phyloP scores from a whole-genome alignment of 331 rosid genomes.

The Rosa hybrid region DNA sequence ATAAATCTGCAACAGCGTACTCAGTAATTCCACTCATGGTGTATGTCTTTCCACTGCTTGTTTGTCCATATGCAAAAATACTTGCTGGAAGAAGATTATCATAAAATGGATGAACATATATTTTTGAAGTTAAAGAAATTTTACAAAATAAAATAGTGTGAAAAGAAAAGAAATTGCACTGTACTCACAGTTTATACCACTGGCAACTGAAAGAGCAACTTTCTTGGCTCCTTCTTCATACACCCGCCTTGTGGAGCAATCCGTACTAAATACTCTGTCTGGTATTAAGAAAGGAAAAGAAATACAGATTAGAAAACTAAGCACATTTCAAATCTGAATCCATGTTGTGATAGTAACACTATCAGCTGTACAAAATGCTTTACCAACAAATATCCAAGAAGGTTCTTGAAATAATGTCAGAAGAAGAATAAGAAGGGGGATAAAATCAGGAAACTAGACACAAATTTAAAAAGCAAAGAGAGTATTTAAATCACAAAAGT shows the following conservation, averaged over 20 bases:
- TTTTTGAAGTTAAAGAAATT: constrained; percentile 5
- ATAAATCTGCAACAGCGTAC: constrained; percentile 73
- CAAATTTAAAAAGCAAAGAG: not conserved
- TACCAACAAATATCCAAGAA: constrained; percentile 7
- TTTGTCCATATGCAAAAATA: constrained; percentile 95
- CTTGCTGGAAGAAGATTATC: constrained; percentile 57
- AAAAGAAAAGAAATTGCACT: constrained; percentile 26
- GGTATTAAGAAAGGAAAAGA: constrained; percentile 28
- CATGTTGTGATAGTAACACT: not conserved
- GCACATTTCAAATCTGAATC: constrained; percentile 24
- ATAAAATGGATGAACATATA: constrained; percentile 9
- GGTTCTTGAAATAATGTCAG: constrained; percentile 1
- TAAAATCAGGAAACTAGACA: not conserved
- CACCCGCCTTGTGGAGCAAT: constrained; percentile 73
- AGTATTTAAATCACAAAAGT: not conserved
- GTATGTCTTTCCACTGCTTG: constrained; percentile 94
- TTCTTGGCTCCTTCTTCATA: constrained; percentile 81
- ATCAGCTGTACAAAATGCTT: constrained; percentile 22
- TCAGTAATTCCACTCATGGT: constrained; percentile 86
- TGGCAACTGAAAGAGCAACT: constrained; percentile 79
- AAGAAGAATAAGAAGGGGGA: not conserved
- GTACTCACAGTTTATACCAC: constrained; percentile 83
- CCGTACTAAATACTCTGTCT: constrained; percentile 82
- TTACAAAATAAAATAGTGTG: constrained; percentile 21
- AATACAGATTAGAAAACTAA: constrained; percentile 26